phyloP scores from a whole-genome alignment of 352 stramenopile species.

The Phytophthora palmivora region DNA sequence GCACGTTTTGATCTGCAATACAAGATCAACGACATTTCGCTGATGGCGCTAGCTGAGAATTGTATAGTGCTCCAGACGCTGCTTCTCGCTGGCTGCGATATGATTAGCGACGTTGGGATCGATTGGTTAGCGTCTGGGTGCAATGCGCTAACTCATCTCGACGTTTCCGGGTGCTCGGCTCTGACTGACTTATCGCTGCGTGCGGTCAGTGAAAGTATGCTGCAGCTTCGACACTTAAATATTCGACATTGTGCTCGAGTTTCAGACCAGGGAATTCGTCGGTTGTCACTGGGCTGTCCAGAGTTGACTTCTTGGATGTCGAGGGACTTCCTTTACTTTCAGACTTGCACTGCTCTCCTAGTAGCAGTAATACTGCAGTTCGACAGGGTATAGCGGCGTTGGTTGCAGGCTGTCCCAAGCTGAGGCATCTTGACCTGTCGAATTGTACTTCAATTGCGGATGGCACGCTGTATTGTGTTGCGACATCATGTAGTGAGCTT shows the following conservation, averaged over 20 bases:
- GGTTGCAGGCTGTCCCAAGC: conserved; percentile 33
- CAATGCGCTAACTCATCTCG: conserved; percentile 79
- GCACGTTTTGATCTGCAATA: conserved; percentile 89
- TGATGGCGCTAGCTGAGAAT: conserved; percentile 84
- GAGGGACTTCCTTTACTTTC: conserved; percentile 54
- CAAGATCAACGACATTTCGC: conserved; percentile 92
- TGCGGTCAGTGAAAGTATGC: conserved; percentile 79
- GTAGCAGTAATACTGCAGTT: not conserved
- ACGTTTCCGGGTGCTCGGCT: conserved; percentile 87
- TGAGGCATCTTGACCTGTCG: conserved; percentile 65
- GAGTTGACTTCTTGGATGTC: conserved; percentile 55
- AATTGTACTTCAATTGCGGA: conserved; percentile 56
- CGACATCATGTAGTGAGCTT: conserved; percentile 26
- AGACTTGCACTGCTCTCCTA: conserved; percentile 22
- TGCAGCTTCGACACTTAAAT: conserved; percentile 60
- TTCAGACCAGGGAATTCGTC: conserved; percentile 60
- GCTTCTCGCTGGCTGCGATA: conserved; percentile 85
- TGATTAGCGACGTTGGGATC: conserved; percentile 92
- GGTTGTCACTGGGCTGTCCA: conserved; percentile 54
- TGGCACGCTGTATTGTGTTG: conserved; percentile 31
- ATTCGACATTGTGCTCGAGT: conserved; percentile 58
- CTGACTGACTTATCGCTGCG: conserved; percentile 90
- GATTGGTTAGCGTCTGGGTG: conserved; percentile 91
- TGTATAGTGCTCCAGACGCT: conserved; percentile 59
- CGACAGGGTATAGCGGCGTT: conserved; percentile 49